A percentile compares a stretch with the other conserved stretches of the same genome.
These are phyloP conservation scores for Naematelia aurantialba DNA, from an alignment of 768 basidiomycete species.

Conservation along the genomic window DNA sequence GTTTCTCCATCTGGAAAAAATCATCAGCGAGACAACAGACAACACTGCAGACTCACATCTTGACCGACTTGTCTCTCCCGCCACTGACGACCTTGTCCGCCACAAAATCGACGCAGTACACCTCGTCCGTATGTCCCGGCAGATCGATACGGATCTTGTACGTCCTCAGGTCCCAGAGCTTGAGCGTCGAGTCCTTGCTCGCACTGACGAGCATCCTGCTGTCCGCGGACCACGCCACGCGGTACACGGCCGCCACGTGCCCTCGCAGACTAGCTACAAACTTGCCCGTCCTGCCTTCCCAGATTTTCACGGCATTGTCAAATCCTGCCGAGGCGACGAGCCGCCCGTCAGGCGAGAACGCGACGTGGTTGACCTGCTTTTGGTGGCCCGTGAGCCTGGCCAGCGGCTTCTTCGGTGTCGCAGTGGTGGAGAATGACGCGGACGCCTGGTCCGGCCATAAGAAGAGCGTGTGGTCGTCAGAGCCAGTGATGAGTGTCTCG, in stretches of 20 bases:
- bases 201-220: constrained; percentile 86
- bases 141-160: constrained; percentile 92
- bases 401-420: constrained; percentile 61
- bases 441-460: constrained; percentile 76
- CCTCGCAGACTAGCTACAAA: constrained; percentile 87
- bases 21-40: not conserved
- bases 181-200: constrained; percentile 92
- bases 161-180: constrained; percentile 97
- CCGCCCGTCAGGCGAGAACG: constrained; percentile 88
- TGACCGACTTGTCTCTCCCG: constrained; percentile 83
- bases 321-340: constrained; percentile 88
- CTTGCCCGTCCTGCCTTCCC: constrained; percentile 68
- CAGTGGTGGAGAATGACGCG: constrained; percentile 50
- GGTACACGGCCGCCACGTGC: constrained; percentile 90
- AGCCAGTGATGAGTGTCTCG: constrained; percentile 88
- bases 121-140: constrained; percentile 94
- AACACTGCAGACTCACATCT: constrained; percentile 68
- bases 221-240: constrained; percentile 93
- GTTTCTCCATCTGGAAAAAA: constrained; percentile 13
- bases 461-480: constrained; percentile 97
- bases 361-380: constrained; percentile 86
- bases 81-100: constrained; percentile 99
- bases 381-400: constrained; percentile 90
- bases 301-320: constrained; percentile 84
- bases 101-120: constrained; percentile 98